Evolutionary conservation across 2,329 filamentous ascomycete species (phyloP).

Genomic region (Botrytis aclada): DNA sequence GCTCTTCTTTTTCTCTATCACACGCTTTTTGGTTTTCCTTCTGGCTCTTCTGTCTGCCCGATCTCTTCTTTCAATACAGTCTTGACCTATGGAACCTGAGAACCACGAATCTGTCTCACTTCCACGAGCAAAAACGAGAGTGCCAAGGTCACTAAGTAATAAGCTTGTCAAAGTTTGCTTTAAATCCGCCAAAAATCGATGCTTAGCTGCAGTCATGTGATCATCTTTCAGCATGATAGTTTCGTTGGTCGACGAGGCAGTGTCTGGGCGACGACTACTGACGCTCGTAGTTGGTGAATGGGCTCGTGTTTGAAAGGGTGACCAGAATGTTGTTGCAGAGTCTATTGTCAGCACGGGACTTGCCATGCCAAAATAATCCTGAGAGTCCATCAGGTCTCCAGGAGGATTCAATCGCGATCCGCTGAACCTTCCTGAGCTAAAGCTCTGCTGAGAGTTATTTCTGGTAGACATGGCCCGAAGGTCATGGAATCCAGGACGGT

Average conservation of each 20-base stretch:
- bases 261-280: slow-evolving; percentile 60
- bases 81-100: slow-evolving; percentile 57
- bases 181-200: slow-evolving; percentile 72
- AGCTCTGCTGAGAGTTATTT: slow-evolving; percentile 66
- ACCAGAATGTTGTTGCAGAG: slow-evolving; percentile 82
- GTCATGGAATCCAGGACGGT: slow-evolving; percentile 53
- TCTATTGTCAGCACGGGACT: slow-evolving; percentile 71
- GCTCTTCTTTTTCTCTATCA: slow-evolving; percentile 64
- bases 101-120: slow-evolving; percentile 95
- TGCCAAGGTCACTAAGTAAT: slow-evolving; percentile 84
- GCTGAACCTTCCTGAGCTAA: slow-evolving; percentile 66
- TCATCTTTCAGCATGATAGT: slow-evolving; percentile 58
- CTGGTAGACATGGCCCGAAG: slow-evolving; percentile 56
- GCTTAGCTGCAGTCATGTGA: slow-evolving; percentile 64
- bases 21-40: slow-evolving; percentile 49
- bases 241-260: slow-evolving; percentile 64
- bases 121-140: slow-evolving; percentile 74
- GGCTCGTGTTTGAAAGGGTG: slow-evolving; percentile 67
- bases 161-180: slow-evolving; percentile 79
- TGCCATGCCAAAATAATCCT: slow-evolving; percentile 66
- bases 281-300: slow-evolving; percentile 62
- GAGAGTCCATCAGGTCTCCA: slow-evolving; percentile 65
- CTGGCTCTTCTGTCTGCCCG: slow-evolving; percentile 37
- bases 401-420: slow-evolving; percentile 54
- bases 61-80: slow-evolving; percentile 62